Evolutionary conservation across 257 asterid species (phyloP).

Genomic region (Solanum rostratum): DNA sequence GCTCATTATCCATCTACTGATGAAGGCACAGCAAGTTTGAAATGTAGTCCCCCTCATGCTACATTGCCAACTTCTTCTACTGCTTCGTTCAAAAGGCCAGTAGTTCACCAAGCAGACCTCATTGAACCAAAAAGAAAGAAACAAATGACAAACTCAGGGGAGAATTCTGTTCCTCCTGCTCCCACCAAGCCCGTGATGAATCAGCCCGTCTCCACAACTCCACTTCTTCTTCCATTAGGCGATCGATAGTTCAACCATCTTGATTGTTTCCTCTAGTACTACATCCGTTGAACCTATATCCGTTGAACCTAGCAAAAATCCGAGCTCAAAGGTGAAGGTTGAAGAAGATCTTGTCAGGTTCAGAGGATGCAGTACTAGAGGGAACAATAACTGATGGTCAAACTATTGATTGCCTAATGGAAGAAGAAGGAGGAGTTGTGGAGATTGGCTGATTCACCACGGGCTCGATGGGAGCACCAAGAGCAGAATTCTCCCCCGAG

Average conservation of each 20-base stretch:
- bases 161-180: background rate
- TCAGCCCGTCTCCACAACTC: background rate
- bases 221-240: background rate
- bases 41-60: no score
- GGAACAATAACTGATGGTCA: background rate
- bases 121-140: background rate
- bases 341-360: background rate
- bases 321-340: background rate
- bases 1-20: no score
- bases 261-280: background rate
- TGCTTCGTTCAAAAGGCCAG: no score
- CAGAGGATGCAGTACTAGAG: background rate
- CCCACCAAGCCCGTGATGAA: no score
- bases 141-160: background rate
- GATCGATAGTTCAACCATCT: background rate
- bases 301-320: background rate
- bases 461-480: background rate
- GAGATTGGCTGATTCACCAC: background rate
- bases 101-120: no score
- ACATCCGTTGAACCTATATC: background rate
- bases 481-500: background rate
- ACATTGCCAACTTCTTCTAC: no score
- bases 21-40: no score
- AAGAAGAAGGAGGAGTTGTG: background rate
- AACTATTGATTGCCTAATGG: background rate